Evolutionary conservation across 1,284 basidiomycete genomes (phyloP).

Genomic region (Porodaedalea pini): DNA sequence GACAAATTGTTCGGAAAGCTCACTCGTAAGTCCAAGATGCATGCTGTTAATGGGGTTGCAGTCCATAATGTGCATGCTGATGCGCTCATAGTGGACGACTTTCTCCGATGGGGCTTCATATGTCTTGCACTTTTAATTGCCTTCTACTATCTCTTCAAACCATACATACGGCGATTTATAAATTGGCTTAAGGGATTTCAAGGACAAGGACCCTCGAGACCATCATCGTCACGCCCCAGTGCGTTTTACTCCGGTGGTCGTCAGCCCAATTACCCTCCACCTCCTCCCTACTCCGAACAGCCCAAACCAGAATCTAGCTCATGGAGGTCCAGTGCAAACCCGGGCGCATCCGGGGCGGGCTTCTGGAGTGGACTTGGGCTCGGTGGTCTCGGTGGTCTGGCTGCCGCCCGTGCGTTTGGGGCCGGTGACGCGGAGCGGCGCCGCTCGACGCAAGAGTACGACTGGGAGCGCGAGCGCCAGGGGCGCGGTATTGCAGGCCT

Average conservation of each 20-base stretch:
- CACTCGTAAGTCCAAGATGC: slow-evolving; percentile 23
- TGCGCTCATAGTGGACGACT: neutral
- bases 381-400: slow-evolving; percentile 13
- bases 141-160: slow-evolving; percentile 41
- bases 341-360: neutral
- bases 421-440: neutral
- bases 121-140: slow-evolving; percentile 53
- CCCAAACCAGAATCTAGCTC: neutral
- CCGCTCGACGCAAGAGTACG: slow-evolving; percentile 4
- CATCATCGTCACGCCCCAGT: neutral
- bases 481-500: neutral
- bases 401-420: slow-evolving; percentile 4
- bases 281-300: slow-evolving; percentile 12
- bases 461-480: slow-evolving; percentile 18
- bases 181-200: neutral
- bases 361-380: slow-evolving; percentile 18
- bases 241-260: neutral
- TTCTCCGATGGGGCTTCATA: slow-evolving; percentile 41
- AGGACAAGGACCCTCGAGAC: neutral
- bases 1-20: neutral
- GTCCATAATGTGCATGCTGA: neutral
- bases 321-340: neutral
- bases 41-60: slow-evolving; percentile 15
- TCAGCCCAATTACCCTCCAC: slow-evolving; percentile 7
- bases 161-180: slow-evolving; percentile 1